phyloP scores from a whole-genome alignment of 495 filamentous ascomycete genomes.

The Lindgomyces ingoldianus region DNA sequence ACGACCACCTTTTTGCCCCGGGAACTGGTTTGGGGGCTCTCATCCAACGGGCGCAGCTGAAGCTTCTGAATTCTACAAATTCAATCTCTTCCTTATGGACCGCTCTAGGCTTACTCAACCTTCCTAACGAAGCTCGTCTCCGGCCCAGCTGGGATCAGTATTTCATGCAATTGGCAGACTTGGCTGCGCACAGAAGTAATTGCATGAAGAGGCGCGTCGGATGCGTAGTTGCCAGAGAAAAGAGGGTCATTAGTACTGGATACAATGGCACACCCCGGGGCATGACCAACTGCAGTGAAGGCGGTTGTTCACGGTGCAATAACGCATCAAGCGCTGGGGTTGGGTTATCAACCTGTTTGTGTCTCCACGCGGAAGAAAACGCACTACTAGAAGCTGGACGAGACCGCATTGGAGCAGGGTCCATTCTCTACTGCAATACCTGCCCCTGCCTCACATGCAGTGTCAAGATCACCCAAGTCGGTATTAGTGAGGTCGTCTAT shows the following conservation, averaged over 20 bases:
- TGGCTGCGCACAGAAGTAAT: conserved; percentile 88
- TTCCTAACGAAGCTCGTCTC: conserved; percentile 75
- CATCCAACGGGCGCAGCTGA: conserved; percentile 75
- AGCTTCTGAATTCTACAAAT: conserved; percentile 79
- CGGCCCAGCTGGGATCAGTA: conserved; percentile 96
- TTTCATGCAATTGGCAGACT: conserved; percentile 92
- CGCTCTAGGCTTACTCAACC: conserved; percentile 67
- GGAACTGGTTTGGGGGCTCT: conserved; percentile 66
- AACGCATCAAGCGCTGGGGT: conserved; percentile 66
- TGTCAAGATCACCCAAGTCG: conserved; percentile 95
- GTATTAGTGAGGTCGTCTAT: conserved; percentile 93
- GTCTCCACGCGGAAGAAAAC: conserved; percentile 96
- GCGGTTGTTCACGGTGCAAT: conserved; percentile 92
- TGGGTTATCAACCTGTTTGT: conserved; percentile 81
- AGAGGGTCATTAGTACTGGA: conserved; percentile 89
- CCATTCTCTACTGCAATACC: conserved; percentile 91
- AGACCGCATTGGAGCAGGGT: conserved; percentile 77
- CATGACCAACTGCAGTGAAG: conserved; percentile 86
- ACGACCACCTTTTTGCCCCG: conserved; percentile 73
- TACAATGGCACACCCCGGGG: conserved; percentile 95
- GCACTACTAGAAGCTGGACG: conserved; percentile 90
- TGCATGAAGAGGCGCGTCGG: conserved; percentile 98
- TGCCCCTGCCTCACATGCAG: conserved; percentile 98
- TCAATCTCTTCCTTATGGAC: conserved; percentile 67
- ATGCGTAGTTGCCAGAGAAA: conserved; percentile 87